Conservation (phyloP, 2,329 filamentous ascomycete species). For the Graphium sp. region DNA sequence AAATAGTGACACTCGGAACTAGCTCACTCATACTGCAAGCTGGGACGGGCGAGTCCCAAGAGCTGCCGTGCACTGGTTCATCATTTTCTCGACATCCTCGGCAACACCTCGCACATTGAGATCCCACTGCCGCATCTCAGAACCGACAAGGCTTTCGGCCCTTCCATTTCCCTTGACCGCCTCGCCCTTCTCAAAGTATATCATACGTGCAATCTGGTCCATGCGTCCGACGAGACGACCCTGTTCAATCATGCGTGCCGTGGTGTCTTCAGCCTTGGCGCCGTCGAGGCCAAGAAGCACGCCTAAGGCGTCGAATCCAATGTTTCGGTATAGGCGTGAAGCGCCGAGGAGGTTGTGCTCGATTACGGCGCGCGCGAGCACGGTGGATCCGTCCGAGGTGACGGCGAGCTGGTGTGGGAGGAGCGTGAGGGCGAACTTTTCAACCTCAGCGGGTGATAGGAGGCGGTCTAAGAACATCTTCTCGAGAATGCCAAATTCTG, state of each 20-base stretch:
- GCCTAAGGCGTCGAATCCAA: slow-evolving; percentile 59
- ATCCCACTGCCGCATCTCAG: slow-evolving; percentile 75
- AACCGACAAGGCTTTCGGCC: slow-evolving; percentile 44
- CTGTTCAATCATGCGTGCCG: slow-evolving; percentile 91
- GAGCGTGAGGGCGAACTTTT: slow-evolving; percentile 66
- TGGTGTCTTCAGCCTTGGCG: slow-evolving; percentile 77
- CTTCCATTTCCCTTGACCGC: slow-evolving; percentile 52
- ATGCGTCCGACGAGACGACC: slow-evolving; percentile 75
- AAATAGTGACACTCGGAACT: too few relatives aligned
- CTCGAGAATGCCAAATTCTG: slow-evolving; percentile 78
- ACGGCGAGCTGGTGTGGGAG: slow-evolving; percentile 78
- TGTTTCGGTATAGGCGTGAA: slow-evolving; percentile 65
- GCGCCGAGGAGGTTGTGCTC: slow-evolving; percentile 90
- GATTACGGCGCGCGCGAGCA: slow-evolving; percentile 81
- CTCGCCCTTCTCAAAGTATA: slow-evolving; percentile 69
- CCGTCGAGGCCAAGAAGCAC: slow-evolving; percentile 60
- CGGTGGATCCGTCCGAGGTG: slow-evolving; percentile 81
- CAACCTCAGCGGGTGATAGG: slow-evolving; percentile 65
- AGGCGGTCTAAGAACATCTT: slow-evolving; percentile 94
- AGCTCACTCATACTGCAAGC: too few relatives aligned
- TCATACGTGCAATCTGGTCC: slow-evolving; percentile 79
- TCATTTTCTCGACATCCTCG: slow-evolving; percentile 79
- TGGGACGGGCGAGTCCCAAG: too few relatives aligned
- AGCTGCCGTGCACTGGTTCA: too few relatives aligned
- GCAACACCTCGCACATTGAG: slow-evolving; percentile 70